phyloP scores from a whole-genome alignment of 345 rosid species.

The Brassica incana region DNA sequence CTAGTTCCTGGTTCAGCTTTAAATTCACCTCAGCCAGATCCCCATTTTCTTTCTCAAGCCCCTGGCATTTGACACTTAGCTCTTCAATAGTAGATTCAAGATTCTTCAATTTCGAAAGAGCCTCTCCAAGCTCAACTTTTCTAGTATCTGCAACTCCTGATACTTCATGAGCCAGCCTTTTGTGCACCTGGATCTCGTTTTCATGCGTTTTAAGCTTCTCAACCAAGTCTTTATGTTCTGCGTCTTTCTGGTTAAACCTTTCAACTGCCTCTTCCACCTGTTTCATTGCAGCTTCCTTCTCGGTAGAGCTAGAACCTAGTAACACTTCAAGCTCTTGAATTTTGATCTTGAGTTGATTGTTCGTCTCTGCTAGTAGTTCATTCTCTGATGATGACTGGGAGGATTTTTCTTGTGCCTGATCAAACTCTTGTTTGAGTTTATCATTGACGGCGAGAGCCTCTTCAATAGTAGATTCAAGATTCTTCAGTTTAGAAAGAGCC shows the following conservation, averaged over 20 bases:
- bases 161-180: slow-evolving; percentile 60
- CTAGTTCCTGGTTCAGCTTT: slow-evolving; percentile 71
- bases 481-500: slow-evolving; percentile 52
- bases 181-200: slow-evolving; percentile 53
- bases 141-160: slow-evolving; percentile 54
- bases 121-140: slow-evolving; percentile 67
- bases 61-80: slow-evolving; percentile 54
- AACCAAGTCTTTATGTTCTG: slow-evolving; percentile 55
- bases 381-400: slow-evolving; percentile 62
- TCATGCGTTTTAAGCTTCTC: slow-evolving; percentile 62
- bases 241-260: slow-evolving; percentile 53
- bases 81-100: slow-evolving; percentile 67
- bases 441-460: slow-evolving; percentile 49
- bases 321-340: slow-evolving; percentile 74
- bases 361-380: slow-evolving; percentile 69
- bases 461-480: slow-evolving; percentile 60
- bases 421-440: slow-evolving; percentile 58
- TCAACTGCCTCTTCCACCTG: slow-evolving; percentile 58
- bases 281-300: slow-evolving; percentile 64
- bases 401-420: slow-evolving; percentile 60
- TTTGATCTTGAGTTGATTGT: slow-evolving; percentile 72
- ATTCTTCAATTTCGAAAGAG: slow-evolving; percentile 53
- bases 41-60: slow-evolving; percentile 68
- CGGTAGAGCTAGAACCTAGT: slow-evolving; percentile 54
- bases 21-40: slow-evolving; percentile 79